Percentiles rank a stretch among this genome's conserved stretches.
These are phyloP conservation scores for Hemileia vastatrix DNA, from an alignment of 1,284 basidiomycete species.

Conservation along the genomic window DNA sequence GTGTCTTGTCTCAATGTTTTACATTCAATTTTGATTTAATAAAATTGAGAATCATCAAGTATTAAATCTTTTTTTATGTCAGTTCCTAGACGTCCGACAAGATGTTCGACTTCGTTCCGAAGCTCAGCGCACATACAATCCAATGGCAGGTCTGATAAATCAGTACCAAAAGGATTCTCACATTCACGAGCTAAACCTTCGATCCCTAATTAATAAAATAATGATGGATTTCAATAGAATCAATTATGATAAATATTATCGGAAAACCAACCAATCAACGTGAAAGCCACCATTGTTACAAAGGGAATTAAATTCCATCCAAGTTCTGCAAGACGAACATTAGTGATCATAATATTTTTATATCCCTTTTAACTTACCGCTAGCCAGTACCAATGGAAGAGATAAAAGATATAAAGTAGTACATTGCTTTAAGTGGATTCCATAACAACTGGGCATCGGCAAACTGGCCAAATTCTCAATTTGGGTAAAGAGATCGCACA, in stretches of 20 bases:
- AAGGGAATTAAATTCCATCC: slow-evolving; percentile 30
- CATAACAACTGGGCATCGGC: slow-evolving; percentile 31
- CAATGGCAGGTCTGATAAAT: slow-evolving; percentile 33
- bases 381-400: slow-evolving; percentile 31
- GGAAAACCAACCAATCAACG: slow-evolving; percentile 28
- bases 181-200: slow-evolving; percentile 82
- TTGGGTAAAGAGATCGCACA: slow-evolving; percentile 29
- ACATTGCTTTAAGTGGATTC: slow-evolving; percentile 30
- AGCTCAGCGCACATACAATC: slow-evolving; percentile 36
- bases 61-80: slow-evolving; percentile 16
- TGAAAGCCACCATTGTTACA: slow-evolving; percentile 33
- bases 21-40: too few species aligned
- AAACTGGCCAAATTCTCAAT: slow-evolving; percentile 19
- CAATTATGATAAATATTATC: too few species aligned
- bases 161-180: slow-evolving; percentile 31
- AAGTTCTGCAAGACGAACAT: slow-evolving; percentile 18
- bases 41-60: slow-evolving; percentile 3
- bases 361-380: neutral
- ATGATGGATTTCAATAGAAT: slow-evolving; percentile 28
- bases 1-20: too few species aligned
- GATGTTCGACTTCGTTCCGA: slow-evolving; percentile 30
- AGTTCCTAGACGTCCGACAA: slow-evolving; percentile 18
- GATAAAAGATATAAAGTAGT: slow-evolving; percentile 29
- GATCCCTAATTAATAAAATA: slow-evolving; percentile 56
- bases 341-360: neutral